Conservation (phyloP, 108 stramenopile species). For the Cyclotella baltica region DNA sequence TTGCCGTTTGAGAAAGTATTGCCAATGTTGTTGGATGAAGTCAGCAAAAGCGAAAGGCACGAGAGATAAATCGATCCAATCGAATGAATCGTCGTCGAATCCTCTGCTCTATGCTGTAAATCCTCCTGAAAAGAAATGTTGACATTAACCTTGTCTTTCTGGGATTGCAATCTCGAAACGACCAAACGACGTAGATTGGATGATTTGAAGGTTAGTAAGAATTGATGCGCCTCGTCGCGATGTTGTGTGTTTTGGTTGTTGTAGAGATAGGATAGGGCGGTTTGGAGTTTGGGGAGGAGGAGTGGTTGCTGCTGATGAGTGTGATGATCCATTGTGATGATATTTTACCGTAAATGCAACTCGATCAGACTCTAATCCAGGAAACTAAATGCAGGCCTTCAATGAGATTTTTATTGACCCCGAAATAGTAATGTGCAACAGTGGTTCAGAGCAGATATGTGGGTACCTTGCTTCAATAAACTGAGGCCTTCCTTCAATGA, state of each 20-base stretch:
- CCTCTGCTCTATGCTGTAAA: neutral
- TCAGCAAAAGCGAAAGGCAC: conserved; percentile 30
- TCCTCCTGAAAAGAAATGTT: neutral
- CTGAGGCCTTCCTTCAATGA: too few species aligned
- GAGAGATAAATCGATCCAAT: conserved; percentile 41
- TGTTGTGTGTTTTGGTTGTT: conserved; percentile 23
- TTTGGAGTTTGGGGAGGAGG: conserved; percentile 58
- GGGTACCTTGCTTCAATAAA: too few species aligned
- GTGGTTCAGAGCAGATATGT: too few species aligned
- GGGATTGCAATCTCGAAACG: conserved; percentile 29
- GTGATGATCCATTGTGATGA: too few species aligned
- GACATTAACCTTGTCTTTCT: conserved; percentile 15
- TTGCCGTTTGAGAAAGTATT: neutral
- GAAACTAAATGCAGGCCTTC: too few species aligned
- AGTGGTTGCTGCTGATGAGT: conserved; percentile 49
- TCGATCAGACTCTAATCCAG: too few species aligned
- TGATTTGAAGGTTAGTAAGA: conserved; percentile 65
- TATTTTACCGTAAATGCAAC: too few species aligned
- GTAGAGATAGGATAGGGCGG: conserved; percentile 70
- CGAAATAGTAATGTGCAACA: too few species aligned
- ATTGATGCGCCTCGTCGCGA: conserved; percentile 68
- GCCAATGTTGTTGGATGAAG: conserved; percentile 3
- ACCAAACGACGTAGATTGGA: conserved; percentile 70
- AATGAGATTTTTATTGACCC: too few species aligned
- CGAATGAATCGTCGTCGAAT: neutral